Conservation (phyloP, 2,329 filamentous ascomycete species). For the Chaetomium olivaceum region DNA sequence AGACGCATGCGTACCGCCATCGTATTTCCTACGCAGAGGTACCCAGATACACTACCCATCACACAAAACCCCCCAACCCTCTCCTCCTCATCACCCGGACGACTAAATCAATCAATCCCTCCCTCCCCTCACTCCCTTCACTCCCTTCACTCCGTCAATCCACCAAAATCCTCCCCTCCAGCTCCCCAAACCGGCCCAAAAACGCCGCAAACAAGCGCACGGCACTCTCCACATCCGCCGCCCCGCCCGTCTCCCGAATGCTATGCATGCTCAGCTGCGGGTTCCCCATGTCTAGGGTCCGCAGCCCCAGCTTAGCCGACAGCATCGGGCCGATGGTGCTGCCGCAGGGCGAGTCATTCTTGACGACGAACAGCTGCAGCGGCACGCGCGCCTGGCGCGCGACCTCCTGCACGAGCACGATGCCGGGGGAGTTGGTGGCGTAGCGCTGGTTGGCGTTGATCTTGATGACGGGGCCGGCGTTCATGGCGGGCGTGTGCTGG, state of each 20-base stretch:
- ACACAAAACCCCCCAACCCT: background rate
- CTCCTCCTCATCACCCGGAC: background rate
- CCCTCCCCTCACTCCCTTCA: background rate
- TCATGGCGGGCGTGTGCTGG: slow-evolving; percentile 90
- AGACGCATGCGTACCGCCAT: background rate
- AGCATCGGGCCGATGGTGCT: slow-evolving; percentile 98
- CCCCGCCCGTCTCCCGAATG: slow-evolving; percentile 89
- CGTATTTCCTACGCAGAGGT: background rate
- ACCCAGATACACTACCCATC: background rate
- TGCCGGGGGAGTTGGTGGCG: slow-evolving; percentile 93
- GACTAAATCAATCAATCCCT: background rate
- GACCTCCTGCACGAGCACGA: slow-evolving; percentile 86
- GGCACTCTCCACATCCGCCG: slow-evolving; percentile 82
- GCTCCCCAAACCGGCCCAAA: slow-evolving; percentile 77
- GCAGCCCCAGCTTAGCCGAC: slow-evolving; percentile 77
- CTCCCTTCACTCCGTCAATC: slow-evolving; percentile 54
- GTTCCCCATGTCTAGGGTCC: slow-evolving; percentile 91
- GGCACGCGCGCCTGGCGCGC: slow-evolving; percentile 75
- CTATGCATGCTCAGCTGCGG: slow-evolving; percentile 96
- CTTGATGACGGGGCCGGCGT: slow-evolving; percentile 95
- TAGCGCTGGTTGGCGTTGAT: slow-evolving; percentile 97
- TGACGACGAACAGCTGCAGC: slow-evolving; percentile 91
- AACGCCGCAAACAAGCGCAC: slow-evolving; percentile 86
- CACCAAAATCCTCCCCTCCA: slow-evolving; percentile 76
- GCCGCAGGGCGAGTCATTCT: slow-evolving; percentile 92